These are phyloP conservation scores for Durusdinium trenchii DNA, from an alignment of 73 alveolate genomes.

Conservation along the genomic window DNA sequence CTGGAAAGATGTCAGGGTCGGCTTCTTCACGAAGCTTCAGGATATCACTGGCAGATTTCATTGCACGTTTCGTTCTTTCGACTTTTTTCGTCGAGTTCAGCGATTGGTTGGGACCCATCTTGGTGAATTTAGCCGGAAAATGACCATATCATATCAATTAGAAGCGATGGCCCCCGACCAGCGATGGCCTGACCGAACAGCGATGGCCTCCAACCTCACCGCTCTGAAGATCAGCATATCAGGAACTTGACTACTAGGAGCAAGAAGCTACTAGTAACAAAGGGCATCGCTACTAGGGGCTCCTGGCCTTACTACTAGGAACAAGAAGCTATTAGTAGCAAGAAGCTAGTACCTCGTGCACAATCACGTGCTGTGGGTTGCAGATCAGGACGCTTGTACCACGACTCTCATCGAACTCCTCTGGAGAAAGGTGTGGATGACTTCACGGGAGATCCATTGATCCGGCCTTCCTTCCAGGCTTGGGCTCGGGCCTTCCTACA, in stretches of 20 bases:
- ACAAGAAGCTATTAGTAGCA: background rate
- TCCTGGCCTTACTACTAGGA: too few species aligned
- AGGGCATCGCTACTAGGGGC: too few species aligned
- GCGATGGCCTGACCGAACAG: too few species aligned
- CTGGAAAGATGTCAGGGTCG: conserved; percentile 75
- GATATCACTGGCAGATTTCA: background rate
- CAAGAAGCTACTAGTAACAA: too few species aligned
- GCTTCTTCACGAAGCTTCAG: conserved; percentile 50
- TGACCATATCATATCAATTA: too few species aligned
- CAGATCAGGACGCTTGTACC: conserved; percentile 55
- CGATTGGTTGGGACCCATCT: background rate
- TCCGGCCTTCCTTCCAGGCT: conserved; percentile 60
- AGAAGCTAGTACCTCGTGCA: background rate
- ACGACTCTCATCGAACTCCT: conserved; percentile 57
- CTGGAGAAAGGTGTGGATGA: conserved; percentile 66
- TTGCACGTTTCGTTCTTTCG: background rate
- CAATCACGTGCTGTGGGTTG: background rate
- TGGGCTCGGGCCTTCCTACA: too few species aligned
- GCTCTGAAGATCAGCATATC: too few species aligned
- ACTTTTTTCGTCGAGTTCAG: background rate
- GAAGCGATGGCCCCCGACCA: too few species aligned
- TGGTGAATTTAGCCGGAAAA: background rate
- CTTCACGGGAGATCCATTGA: conserved; percentile 62
- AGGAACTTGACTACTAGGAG: too few species aligned
- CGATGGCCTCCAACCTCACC: too few species aligned